Conservation (phyloP, 148 eudicot species). For the Vaccinium darrowii region DNA sequence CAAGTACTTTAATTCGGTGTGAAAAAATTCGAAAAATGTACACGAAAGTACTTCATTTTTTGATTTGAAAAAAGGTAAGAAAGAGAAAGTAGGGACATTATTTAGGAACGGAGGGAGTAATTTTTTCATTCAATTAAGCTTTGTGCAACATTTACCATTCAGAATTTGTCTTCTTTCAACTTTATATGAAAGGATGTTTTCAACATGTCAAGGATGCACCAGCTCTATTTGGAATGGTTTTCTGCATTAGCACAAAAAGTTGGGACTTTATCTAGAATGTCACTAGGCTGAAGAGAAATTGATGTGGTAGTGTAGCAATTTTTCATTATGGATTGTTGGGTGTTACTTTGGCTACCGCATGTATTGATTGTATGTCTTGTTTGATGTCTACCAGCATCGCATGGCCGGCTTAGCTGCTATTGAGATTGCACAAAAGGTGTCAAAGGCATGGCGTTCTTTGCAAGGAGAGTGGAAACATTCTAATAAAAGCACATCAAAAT, state of each 20-base stretch:
- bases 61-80: too few relatives aligned
- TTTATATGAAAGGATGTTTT: not conserved
- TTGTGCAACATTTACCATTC: not conserved
- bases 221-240: not conserved
- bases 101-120: too few relatives aligned
- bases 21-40: too few relatives aligned
- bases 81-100: too few relatives aligned
- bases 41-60: too few relatives aligned
- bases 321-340: not conserved
- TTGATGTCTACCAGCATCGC: slow-evolving; percentile 64
- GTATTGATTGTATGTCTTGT: not conserved
- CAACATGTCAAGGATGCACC: slow-evolving; percentile 2
- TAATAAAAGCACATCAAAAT: slow-evolving; percentile 60
- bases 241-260: not conserved
- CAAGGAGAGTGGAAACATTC: slow-evolving; percentile 75
- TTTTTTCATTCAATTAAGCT: not conserved
- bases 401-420: slow-evolving; percentile 99
- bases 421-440: slow-evolving; percentile 95
- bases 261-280: not conserved
- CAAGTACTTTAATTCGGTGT: too few relatives aligned
- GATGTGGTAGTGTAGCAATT: not conserved
- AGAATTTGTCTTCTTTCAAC: not conserved
- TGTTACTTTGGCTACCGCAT: not conserved
- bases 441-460: slow-evolving; percentile 86
- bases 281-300: not conserved